Conservation (phyloP, 352 stramenopile species). For the Phytophthora hybrid region DNA sequence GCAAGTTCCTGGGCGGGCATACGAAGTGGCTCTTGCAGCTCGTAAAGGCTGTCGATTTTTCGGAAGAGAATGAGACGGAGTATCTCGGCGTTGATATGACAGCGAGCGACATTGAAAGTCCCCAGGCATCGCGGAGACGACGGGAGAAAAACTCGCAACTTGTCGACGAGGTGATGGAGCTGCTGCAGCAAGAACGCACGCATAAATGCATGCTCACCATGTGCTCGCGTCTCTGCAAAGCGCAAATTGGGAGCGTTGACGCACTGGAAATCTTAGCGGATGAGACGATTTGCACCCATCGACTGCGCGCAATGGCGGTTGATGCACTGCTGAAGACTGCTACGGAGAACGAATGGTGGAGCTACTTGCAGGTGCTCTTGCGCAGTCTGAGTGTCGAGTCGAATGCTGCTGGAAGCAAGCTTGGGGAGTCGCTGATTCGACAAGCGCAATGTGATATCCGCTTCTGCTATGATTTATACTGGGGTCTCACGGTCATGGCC, state of each 20-base stretch:
- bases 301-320: slow-evolving; percentile 67
- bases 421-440: slow-evolving; percentile 72
- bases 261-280: slow-evolving; percentile 81
- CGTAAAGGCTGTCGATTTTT: slow-evolving; percentile 85
- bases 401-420: slow-evolving; percentile 67
- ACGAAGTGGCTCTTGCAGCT: slow-evolving; percentile 90
- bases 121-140: slow-evolving; percentile 10
- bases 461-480: slow-evolving; percentile 90
- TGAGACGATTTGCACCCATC: slow-evolving; percentile 67
- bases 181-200: slow-evolving; percentile 71
- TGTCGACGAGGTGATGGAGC: slow-evolving; percentile 64
- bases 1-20: slow-evolving; percentile 76
- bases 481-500: slow-evolving; percentile 83
- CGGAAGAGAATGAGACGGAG: slow-evolving; percentile 59
- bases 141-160: slow-evolving; percentile 46
- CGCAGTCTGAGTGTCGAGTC: slow-evolving; percentile 80
- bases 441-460: slow-evolving; percentile 82
- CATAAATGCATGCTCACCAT: slow-evolving; percentile 91
- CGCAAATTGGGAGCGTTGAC: slow-evolving; percentile 78
- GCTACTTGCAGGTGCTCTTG: slow-evolving; percentile 76
- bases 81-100: slow-evolving; percentile 28
- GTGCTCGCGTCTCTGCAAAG: slow-evolving; percentile 84
- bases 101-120: slow-evolving; percentile 31
- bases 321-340: slow-evolving; percentile 71
- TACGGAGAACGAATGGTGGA: slow-evolving; percentile 83